Evolutionary conservation across 2,329 filamentous ascomycete species (phyloP).

Genomic region (Aspergillus hortae): DNA sequence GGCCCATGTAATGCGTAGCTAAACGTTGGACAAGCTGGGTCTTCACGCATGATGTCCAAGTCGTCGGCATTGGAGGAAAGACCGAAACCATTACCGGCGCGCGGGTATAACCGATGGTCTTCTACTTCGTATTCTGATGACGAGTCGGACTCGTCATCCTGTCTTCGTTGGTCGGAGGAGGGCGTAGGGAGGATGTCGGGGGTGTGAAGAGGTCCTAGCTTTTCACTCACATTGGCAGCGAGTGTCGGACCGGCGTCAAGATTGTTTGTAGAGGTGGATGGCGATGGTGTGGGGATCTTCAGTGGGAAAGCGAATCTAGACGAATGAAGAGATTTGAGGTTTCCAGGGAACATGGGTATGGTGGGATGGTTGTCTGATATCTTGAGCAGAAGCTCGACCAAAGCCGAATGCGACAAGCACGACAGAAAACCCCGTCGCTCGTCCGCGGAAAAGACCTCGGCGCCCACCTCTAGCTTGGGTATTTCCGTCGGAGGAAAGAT

Average conservation of each 20-base stretch:
- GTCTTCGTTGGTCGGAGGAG: slow-evolving; percentile 12
- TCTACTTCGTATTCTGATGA: slow-evolving; percentile 45
- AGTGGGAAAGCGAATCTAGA: slow-evolving; percentile 21
- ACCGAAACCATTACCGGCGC: slow-evolving; percentile 59
- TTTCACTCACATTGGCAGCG: background rate
- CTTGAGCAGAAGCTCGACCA: slow-evolving; percentile 64
- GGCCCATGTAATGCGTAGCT: slow-evolving; percentile 45
- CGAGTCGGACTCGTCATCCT: slow-evolving; percentile 27
- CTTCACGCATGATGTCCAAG: slow-evolving; percentile 60
- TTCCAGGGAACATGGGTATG: slow-evolving; percentile 60
- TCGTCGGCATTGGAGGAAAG: slow-evolving; percentile 57
- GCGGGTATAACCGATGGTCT: slow-evolving; percentile 60
- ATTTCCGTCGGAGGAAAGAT: slow-evolving; percentile 13
- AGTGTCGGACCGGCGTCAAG: background rate
- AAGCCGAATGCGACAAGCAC: slow-evolving; percentile 56
- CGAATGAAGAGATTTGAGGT: slow-evolving; percentile 21
- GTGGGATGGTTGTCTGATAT: slow-evolving; percentile 60
- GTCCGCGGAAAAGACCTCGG: slow-evolving; percentile 24
- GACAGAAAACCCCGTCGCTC: slow-evolving; percentile 63
- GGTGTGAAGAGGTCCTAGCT: background rate
- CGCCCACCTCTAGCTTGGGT: slow-evolving; percentile 24
- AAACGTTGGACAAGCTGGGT: slow-evolving; percentile 54
- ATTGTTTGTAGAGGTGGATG: slow-evolving; percentile 4
- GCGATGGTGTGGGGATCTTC: slow-evolving; percentile 4
- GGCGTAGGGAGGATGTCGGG: slow-evolving; percentile 1